These are phyloP conservation scores for Solanum sparsipilum DNA, from an alignment of 257 asterid species.

Conservation along the genomic window DNA sequence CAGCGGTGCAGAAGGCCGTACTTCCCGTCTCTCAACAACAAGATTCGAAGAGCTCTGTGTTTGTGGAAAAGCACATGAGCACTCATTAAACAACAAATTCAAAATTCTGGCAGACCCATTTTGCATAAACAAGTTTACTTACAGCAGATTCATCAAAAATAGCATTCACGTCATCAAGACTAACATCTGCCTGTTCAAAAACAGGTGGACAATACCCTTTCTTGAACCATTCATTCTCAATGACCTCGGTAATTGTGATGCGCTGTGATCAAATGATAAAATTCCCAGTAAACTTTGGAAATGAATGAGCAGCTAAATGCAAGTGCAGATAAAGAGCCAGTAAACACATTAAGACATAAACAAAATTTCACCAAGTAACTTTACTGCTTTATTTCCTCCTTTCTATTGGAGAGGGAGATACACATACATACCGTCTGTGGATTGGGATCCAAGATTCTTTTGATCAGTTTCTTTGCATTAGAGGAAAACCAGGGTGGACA, in stretches of 20 bases:
- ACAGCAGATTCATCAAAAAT: slow-evolving; percentile 58
- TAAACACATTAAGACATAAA: not conserved
- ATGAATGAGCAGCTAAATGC: not conserved
- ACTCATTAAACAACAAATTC: not conserved
- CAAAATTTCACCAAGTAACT: not conserved
- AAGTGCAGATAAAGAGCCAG: not conserved
- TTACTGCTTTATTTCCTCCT: not conserved
- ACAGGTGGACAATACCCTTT: slow-evolving; percentile 76
- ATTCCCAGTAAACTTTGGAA: not conserved
- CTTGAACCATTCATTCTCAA: slow-evolving; percentile 92
- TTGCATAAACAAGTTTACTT: slow-evolving; percentile 9
- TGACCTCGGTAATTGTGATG: slow-evolving; percentile 58
- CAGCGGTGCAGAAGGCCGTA: slow-evolving; percentile 45
- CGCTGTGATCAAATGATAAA: slow-evolving; percentile 43
- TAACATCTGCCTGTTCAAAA: slow-evolving; percentile 69
- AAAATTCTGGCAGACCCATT: not conserved
- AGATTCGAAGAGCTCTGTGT: slow-evolving; percentile 57
- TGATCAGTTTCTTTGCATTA: slow-evolving; percentile 72
- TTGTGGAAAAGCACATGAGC: not conserved
- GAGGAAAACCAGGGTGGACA: slow-evolving; percentile 93
- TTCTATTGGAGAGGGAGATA: not conserved
- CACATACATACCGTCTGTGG: slow-evolving; percentile 60
- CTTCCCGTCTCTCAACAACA: slow-evolving; percentile 86
- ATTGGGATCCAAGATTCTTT: slow-evolving; percentile 85
- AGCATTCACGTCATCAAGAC: slow-evolving; percentile 78